Evolutionary conservation across 768 basidiomycete species (phyloP), one percentile per base, ranked within the genome.

Genomic region (Psilocybe cubensis): DNA sequence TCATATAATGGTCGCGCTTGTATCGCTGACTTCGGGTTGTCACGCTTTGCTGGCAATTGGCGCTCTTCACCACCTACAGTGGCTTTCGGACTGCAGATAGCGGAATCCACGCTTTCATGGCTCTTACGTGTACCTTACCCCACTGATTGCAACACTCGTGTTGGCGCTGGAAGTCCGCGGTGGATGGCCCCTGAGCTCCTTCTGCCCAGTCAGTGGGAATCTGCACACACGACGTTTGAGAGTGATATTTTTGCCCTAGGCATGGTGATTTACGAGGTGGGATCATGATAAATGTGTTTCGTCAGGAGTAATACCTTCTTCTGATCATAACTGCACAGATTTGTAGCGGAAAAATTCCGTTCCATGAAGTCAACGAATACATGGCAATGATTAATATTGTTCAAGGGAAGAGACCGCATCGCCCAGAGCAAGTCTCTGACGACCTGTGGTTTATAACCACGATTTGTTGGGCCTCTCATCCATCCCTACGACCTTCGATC

Each of bases 111-210:
- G 11, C 4, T 31, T 18, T 28, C 28, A 7, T n/a, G 27, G 46
- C 18, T 29, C 25, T 28, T 48, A 12, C 46, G 11, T 5, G 31
- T n/a, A n/a, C 28, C 44, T 1, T 14, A 3, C 33, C 20, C 23
- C 4, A 25, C n/a, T 17, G 48, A 52, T 12, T 38, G 10, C 17
- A 17, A 2, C 58, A 57, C 57, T 3, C 42, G 43, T 3, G 62
- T 61, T 0, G 65, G 60, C 4, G 66, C 52, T 8, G 67, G 72
- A 6, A 72, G 64, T 6, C 48, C 35, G n/a, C 64, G 66, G 20
- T 73, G 69, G 72, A 72, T 70, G 69, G 66, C 70, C 0, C 70
- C 72, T 0, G 70, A 73, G 33, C 63, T 61, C 4, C 53, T 71
- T 1, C 18, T 60, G 0, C 63, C 70, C 3, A 63, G 65, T 10